Base-by-base conservation (phyloP, 2,329 filamentous ascomycete species). In the Hortaea werneckii region DNA sequence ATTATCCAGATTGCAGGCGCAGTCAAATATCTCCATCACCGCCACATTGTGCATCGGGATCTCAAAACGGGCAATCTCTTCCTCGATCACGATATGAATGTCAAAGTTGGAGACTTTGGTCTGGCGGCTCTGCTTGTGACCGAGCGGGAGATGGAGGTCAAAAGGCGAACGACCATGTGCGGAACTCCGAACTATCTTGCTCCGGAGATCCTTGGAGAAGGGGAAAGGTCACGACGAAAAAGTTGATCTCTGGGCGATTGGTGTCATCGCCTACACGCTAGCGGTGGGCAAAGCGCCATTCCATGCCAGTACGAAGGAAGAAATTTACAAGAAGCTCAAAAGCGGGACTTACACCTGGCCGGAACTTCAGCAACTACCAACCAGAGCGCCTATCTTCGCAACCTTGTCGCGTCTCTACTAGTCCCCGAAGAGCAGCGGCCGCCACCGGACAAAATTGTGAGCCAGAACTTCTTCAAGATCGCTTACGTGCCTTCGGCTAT, bases 31-130 rank as follows among this genome's bases (percentile, higher is more conserved):
- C 85, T 98, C 73, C 94, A 98, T 66, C 82, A 82, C 60, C 85
- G 94, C 63, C 92, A 90, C 54, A 94, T 98, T 51, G 95, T 96
- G 42, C 92, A 98, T 67, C 81, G 92, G 42, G 92, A 98, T 66
- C 69, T 98, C 57, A 98, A 98, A 69, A 96, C 95, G 74, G 94
- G 92, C 41, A 98, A 98, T 64, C 83, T 98, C 55, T 98, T 98
- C 60, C 75, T 98, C 43, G 92, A 98, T 65, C 79, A 80, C 44
- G 76, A 88, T 55, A 95, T 98, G 90, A 94, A 98, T 60, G 83
- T 95, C 58, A 98, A 98, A 65, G 87, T 98, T 58, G 92, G 92
- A 39, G 92, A 98, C 65, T 98, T 98, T 68, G 92, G 92, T 3
- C 75, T 98, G 45, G 92, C 92, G 29, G 92, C 94, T 28, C 74